phyloP scores from a whole-genome alignment of 257 asterid species.

The Primulina tabacum region DNA sequence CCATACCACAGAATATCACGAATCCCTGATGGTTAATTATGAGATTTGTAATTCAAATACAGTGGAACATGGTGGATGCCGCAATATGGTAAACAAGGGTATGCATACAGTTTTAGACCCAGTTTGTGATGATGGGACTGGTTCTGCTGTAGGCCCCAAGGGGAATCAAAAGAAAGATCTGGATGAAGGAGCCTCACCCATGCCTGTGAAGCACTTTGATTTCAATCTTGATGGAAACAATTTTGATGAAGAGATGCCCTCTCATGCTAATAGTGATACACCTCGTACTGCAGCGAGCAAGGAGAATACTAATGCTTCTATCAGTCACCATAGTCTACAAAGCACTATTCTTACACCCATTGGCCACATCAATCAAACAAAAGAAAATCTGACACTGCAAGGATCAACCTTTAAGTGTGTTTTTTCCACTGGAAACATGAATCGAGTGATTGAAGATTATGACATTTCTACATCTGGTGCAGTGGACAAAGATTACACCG shows the following conservation, averaged over 20 bases:
- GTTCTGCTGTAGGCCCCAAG: conserved; percentile 40
- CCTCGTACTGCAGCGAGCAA: conserved; percentile 29
- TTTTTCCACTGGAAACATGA: conserved; percentile 31
- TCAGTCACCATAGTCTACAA: conserved; percentile 26
- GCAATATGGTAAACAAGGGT: conserved; percentile 24
- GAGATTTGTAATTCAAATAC: conserved; percentile 38
- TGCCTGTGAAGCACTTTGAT: conserved; percentile 94
- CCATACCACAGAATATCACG: conserved; percentile 35
- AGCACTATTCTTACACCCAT: conserved; percentile 21
- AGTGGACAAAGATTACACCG: conserved; percentile 33
- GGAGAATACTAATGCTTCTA: conserved; percentile 32
- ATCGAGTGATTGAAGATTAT: conserved; percentile 28
- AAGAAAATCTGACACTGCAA: conserved; percentile 27
- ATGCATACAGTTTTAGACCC: conserved; percentile 25
- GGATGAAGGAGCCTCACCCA: conserved; percentile 66
- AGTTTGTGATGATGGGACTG: conserved; percentile 33
- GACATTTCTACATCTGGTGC: conserved; percentile 34
- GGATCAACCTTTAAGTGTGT: conserved; percentile 29
- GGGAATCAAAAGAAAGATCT: conserved; percentile 47
- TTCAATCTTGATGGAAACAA: conserved; percentile 57
- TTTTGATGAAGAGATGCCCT: conserved; percentile 31
- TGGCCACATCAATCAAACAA: conserved; percentile 28
- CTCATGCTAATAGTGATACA: conserved; percentile 33
- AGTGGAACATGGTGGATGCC: conserved; percentile 37
- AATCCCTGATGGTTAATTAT: conserved; percentile 35